Evolutionary conservation across 176 grass and related monocot species (phyloP).

Genomic region (Rhipidocladum racemiflorum): DNA sequence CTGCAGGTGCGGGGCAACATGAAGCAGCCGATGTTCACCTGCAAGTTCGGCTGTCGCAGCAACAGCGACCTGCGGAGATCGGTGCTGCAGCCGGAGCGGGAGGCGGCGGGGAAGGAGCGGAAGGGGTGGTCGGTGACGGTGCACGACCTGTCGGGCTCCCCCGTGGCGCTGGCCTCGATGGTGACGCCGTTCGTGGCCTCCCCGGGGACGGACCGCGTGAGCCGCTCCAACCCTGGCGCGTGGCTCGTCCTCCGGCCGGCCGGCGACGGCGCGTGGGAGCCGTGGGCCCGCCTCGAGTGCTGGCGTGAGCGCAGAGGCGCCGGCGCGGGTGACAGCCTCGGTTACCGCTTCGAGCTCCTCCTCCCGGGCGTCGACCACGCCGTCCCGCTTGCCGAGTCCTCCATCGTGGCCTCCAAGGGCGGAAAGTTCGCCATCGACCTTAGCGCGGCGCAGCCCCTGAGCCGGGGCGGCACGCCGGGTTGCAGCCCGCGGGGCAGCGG

Average conservation of each 20-base stretch:
- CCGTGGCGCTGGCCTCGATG: conserved; percentile 93
- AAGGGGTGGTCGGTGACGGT: conserved; percentile 99
- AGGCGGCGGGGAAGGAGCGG: conserved; percentile 59
- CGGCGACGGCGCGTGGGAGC: conserved; percentile 86
- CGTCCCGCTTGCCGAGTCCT: conserved; percentile 57
- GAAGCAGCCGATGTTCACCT: conserved; percentile 94
- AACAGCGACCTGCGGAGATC: conserved; percentile 67
- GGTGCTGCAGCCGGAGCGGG: conserved; percentile 44
- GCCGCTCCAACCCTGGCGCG: conserved; percentile 85
- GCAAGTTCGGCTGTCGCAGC: conserved; percentile 85
- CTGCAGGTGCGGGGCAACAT: conserved; percentile 56
- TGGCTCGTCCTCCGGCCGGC: conserved; percentile 87
- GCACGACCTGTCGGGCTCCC: conserved; percentile 89
- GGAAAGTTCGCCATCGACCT: conserved; percentile 93
- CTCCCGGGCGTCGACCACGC: conserved; percentile 54
- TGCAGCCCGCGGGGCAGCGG: conserved; percentile 87
- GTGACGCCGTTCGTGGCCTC: conserved; percentile 94
- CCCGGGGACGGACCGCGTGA: conserved; percentile 69
- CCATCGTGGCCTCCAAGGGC: conserved; percentile 57
- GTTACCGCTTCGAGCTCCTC: conserved; percentile 84
- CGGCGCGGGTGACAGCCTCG: conserved; percentile 58
- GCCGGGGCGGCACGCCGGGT: conserved; percentile 52
- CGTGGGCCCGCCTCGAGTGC: conserved; percentile 86
- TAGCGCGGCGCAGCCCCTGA: conserved; percentile 53
- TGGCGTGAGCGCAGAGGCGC: conserved; percentile 85